phyloP scores from a whole-genome alignment of 352 stramenopile species.

The Phytophthora niederhauseri region DNA sequence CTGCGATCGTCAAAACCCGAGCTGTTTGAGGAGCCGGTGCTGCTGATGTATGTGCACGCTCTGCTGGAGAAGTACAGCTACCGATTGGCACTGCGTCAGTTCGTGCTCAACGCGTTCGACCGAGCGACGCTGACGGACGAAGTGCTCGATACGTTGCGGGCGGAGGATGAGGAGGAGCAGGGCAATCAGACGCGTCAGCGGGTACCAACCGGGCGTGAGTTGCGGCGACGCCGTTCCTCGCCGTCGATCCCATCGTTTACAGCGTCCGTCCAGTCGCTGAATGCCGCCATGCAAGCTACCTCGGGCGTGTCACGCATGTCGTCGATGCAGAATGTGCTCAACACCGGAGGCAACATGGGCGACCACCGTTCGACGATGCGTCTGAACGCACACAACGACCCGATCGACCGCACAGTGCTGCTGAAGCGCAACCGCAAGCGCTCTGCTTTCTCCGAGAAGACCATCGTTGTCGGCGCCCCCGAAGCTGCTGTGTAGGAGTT shows the following conservation, averaged over 20 bases:
- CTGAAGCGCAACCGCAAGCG: conserved; percentile 84
- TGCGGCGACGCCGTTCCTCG: conserved; percentile 76
- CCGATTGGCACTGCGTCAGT: conserved; percentile 82
- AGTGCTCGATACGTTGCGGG: conserved; percentile 69
- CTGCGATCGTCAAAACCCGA: conserved; percentile 67
- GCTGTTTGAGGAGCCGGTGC: conserved; percentile 85
- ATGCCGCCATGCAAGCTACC: conserved; percentile 76
- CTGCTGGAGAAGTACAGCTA: conserved; percentile 89
- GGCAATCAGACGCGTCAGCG: conserved; percentile 54
- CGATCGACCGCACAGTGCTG: conserved; percentile 73
- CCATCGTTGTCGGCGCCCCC: conserved; percentile 86
- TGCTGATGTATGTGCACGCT: conserved; percentile 83
- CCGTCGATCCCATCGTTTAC: conserved; percentile 91
- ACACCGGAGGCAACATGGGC: conserved; percentile 29
- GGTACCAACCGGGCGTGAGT: conserved; percentile 52
- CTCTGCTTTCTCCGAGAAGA: conserved; percentile 76
- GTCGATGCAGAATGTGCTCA: conserved; percentile 45
- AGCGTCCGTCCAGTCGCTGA: conserved; percentile 82
- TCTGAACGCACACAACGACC: conserved; percentile 62
- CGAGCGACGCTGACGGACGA: conserved; percentile 73
- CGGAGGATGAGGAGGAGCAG: conserved; percentile 49
- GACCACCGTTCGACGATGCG: conserved; percentile 63
- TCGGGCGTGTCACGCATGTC: conserved; percentile 58
- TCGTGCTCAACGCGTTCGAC: conserved; percentile 89
- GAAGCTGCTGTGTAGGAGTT: conserved; percentile 79